Percentiles rank a stretch among this genome's conserved stretches.
Evolutionary conservation across 192 early-diverging fungal species (phyloP).

Genomic region (Cetraspora pellucida): DNA sequence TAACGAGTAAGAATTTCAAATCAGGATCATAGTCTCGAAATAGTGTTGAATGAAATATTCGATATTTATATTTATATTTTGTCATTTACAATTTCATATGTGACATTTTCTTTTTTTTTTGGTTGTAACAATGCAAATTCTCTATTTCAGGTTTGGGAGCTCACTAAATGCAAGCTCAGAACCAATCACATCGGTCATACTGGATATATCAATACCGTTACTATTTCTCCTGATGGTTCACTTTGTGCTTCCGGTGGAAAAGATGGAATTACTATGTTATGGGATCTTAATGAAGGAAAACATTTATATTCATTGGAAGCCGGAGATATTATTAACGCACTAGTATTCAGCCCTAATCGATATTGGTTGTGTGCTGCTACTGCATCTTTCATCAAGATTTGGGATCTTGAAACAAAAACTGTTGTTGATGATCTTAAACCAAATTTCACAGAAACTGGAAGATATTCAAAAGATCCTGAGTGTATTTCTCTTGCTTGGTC

Average conservation of each 20-base stretch:
- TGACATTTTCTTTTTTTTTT: background rate
- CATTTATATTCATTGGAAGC: constrained; percentile 99
- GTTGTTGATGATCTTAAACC: constrained; percentile 91
- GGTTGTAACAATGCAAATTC: too few relatives aligned
- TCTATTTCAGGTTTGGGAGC: constrained; percentile 88
- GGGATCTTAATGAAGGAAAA: constrained; percentile 99
- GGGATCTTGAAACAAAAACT: constrained; percentile 98
- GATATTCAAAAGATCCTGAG: constrained; percentile 73
- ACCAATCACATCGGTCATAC: constrained; percentile 99
- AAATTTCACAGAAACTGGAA: constrained; percentile 70
- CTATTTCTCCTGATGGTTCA: constrained; percentile 99
- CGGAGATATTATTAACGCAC: constrained; percentile 93
- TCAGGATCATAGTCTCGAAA: too few relatives aligned
- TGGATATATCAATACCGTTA: constrained; percentile 97
- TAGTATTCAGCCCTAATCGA: constrained; percentile 99
- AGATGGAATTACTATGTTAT: constrained; percentile 98
- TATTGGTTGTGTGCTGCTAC: constrained; percentile 99
- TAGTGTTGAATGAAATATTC: too few relatives aligned
- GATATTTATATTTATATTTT: constrained; percentile 2
- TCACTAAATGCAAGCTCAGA: constrained; percentile 97
- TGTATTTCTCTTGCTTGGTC: constrained; percentile 98
- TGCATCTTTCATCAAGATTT: constrained; percentile 95
- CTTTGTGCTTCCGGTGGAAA: constrained; percentile 99
- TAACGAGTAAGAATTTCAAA: background rate
- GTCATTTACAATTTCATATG: background rate